Conservation (phyloP, 2,329 filamentous ascomycete genomes). For the Purpureocillium takamizusanense region DNA sequence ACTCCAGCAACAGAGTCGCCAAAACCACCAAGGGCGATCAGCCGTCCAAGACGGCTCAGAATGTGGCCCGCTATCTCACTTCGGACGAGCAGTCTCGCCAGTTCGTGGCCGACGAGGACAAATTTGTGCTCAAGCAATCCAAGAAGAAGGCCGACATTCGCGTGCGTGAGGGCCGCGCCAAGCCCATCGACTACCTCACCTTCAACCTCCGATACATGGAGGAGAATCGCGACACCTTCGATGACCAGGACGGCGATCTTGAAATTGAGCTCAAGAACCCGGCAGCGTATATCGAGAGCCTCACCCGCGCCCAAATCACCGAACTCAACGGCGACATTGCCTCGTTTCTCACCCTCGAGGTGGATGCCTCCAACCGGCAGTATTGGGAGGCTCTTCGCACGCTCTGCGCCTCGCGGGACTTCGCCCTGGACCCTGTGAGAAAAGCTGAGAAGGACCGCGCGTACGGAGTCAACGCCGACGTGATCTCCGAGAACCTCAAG, state of each 20-base stretch:
- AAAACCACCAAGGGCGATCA: conserved; percentile 33
- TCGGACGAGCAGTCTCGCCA: conserved; percentile 70
- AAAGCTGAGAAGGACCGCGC: conserved; percentile 59
- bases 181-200: conserved; percentile 87
- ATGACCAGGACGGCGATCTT: conserved; percentile 69
- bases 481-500: conserved; percentile 78
- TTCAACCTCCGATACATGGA: conserved; percentile 88
- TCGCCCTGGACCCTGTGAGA: conserved; percentile 46
- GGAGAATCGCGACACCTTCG: conserved; percentile 71
- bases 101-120: conserved; percentile 92
- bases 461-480: conserved; percentile 71
- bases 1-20: conserved; percentile 45
- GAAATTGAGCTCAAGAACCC: conserved; percentile 72
- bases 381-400: conserved; percentile 91
- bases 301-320: conserved; percentile 56
- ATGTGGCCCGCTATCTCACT: conserved; percentile 43
- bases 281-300: conserved; percentile 66
- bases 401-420: conserved; percentile 68
- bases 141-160: conserved; percentile 98
- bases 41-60: conserved; percentile 16
- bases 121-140: conserved; percentile 89
- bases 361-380: conserved; percentile 64
- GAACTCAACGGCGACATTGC: conserved; percentile 76
- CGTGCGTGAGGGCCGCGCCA: conserved; percentile 81
- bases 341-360: conserved; percentile 75